phyloP scores from a whole-genome alignment of 1,284 basidiomycete species.

The Rhodotorula sp. region DNA sequence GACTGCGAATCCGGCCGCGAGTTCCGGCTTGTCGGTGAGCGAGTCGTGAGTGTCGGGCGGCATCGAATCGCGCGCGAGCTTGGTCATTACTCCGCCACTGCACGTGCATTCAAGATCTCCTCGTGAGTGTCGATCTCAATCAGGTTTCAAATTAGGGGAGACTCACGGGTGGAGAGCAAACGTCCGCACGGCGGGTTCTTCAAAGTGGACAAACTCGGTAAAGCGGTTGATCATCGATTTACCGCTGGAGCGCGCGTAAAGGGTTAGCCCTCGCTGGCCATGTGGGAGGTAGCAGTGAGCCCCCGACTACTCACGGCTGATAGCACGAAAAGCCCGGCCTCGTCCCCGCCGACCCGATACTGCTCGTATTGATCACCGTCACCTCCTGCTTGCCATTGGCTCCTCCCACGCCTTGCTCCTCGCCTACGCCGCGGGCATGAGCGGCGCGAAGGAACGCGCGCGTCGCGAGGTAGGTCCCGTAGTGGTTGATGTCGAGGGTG shows the following conservation, averaged over 20 bases:
- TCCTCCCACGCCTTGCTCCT: not conserved
- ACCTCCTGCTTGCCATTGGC: not conserved
- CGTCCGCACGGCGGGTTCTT: slow-evolving; percentile 18
- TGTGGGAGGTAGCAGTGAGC: too few species aligned
- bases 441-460: slow-evolving; percentile 22
- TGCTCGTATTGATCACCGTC: slow-evolving; percentile 22
- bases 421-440: not conserved
- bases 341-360: slow-evolving; percentile 7
- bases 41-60: slow-evolving; percentile 9
- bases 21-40: slow-evolving; percentile 7
- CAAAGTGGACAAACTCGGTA: slow-evolving; percentile 25
- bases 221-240: slow-evolving; percentile 20
- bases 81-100: slow-evolving; percentile 26
- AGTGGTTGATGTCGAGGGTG: slow-evolving; percentile 18
- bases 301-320: slow-evolving; percentile 3
- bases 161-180: slow-evolving; percentile 23
- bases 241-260: not conserved
- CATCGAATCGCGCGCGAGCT: slow-evolving; percentile 16
- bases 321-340: slow-evolving; percentile 16
- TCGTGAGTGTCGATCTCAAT: not conserved
- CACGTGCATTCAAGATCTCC: not conserved
- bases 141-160: too few species aligned
- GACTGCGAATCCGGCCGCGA: slow-evolving; percentile 4
- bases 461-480: slow-evolving; percentile 23
- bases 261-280: too few species aligned